These are phyloP conservation scores for Haplosporangium sp. DNA, from an alignment of 371 early-diverging fungal genomes.

Conservation along the genomic window DNA sequence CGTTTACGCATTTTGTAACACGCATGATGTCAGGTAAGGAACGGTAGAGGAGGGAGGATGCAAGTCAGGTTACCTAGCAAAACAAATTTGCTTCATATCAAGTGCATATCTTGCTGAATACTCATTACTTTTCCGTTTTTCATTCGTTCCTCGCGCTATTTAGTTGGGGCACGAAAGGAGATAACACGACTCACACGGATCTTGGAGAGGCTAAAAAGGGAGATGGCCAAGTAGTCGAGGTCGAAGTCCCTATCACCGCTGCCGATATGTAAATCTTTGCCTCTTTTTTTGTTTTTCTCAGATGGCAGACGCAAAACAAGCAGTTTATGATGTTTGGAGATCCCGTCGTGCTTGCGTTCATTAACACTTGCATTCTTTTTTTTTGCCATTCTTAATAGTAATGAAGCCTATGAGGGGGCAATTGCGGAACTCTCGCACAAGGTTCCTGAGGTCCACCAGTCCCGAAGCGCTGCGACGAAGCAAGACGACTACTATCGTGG, in stretches of 20 bases:
- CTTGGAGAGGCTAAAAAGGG: conserved; percentile 59
- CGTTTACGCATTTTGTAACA: conserved; percentile 92
- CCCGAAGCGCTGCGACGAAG: conserved; percentile 80
- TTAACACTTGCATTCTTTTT: conserved; percentile 3
- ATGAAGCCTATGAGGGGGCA: conserved; percentile 78
- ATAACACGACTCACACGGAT: conserved; percentile 61
- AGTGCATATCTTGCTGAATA: no score
- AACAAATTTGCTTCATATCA: not conserved
- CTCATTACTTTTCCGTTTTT: conserved; percentile 1
- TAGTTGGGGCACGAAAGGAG: conserved; percentile 97
- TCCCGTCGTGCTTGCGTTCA: not conserved
- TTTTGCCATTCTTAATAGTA: conserved; percentile 26
- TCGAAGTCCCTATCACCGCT: conserved; percentile 76
- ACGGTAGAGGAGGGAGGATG: no score
- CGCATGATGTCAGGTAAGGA: conserved; percentile 82
- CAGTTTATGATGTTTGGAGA: not conserved
- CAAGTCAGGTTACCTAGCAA: not conserved
- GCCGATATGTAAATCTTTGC: conserved; percentile 63
- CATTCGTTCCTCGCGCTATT: no score
- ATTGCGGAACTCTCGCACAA: conserved; percentile 62
- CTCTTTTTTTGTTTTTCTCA: not conserved
- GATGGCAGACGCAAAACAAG: not conserved
- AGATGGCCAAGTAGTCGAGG: conserved; percentile 67
- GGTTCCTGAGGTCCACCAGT: conserved; percentile 63
- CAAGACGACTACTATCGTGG: conserved; percentile 88